These are phyloP conservation scores for Pythium grandisporangium DNA, from an alignment of 352 stramenopile species.

Conservation along the genomic window DNA sequence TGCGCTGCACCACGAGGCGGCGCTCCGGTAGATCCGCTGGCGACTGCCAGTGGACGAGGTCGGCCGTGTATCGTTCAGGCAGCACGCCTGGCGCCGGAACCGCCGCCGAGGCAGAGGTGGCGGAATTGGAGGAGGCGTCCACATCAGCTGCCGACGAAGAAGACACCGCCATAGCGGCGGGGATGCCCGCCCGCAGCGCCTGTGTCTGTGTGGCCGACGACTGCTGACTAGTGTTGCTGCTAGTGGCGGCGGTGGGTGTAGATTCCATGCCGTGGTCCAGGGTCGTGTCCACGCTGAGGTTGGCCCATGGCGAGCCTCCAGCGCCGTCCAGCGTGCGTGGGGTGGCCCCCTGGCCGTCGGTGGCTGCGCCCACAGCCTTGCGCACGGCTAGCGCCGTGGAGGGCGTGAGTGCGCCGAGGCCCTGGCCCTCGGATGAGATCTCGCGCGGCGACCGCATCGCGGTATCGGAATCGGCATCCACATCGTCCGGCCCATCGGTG, in stretches of 20 bases:
- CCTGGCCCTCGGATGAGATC: slow-evolving; percentile 64
- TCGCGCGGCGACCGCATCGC: slow-evolving; percentile 34
- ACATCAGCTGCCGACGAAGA: too few species aligned
- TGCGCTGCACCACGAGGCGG: slow-evolving; percentile 78
- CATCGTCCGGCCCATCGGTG: too few species aligned
- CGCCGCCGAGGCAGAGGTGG: slow-evolving; percentile 26
- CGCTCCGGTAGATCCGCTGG: slow-evolving; percentile 68
- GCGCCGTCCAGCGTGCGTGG: slow-evolving; percentile 41
- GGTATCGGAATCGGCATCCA: not conserved
- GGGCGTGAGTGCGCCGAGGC: slow-evolving; percentile 37
- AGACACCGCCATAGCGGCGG: too few species aligned
- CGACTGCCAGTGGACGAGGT: slow-evolving; percentile 81
- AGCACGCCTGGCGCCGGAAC: slow-evolving; percentile 42
- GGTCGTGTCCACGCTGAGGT: slow-evolving; percentile 62
- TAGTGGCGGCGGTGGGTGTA: slow-evolving; percentile 2
- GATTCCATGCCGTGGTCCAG: slow-evolving; percentile 8
- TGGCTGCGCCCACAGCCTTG: slow-evolving; percentile 23
- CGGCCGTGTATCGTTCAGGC: slow-evolving; percentile 66
- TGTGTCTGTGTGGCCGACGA: slow-evolving; percentile 9
- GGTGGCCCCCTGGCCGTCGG: slow-evolving; percentile 33
- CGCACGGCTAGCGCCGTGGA: slow-evolving; percentile 42
- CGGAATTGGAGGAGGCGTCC: too few species aligned
- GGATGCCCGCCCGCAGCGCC: slow-evolving; percentile 47
- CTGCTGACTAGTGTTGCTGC: too few species aligned
- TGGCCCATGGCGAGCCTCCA: slow-evolving; percentile 52